Base-by-base conservation (phyloP, 768 basidiomycete genomes). In the Mycena haematopus region DNA sequence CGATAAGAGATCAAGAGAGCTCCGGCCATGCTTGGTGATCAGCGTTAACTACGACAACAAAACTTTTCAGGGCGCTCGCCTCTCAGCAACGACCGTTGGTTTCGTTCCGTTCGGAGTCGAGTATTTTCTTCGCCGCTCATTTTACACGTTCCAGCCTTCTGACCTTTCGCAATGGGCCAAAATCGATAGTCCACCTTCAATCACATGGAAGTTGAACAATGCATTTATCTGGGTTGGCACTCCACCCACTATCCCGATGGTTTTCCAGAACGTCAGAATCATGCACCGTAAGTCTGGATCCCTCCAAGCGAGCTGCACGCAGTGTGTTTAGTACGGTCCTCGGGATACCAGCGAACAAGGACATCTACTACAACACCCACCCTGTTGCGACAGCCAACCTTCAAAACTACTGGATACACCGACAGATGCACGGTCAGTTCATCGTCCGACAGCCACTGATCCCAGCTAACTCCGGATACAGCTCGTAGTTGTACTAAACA, bases 181-280 rank as follows among this genome's bases (percentile, higher is more conserved):
- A 35, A 54, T 67, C 36, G 62, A 63, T 40, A 60, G 53, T 21
- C 47, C 58, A 17, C 65, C 65, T 22, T 25, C 58, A 0, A 59
- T 67, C 21, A 67, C 57, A 3, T 60, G 59, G 65, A 59, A 63
- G 6, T 29, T 63, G 24, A 56, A 52, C 50, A 57, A 60, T n/a
- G 65, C 56, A 10, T 66, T 58, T 58, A 63, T 66, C n/a, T 66
- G 61, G 61, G 58, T 66, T 19, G 61, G 46, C 22, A 47, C 38
- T 1, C 65, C 61, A 1, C 52, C 61, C 11, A 56, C 50, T 13
- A 31, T 62, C 11, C 21, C 61, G 22, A 66, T 66, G 61, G 31
- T 60, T 0, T 58, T 66, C 51, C 11, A 60, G 27, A 56, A 63
- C 49, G 17, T 52, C 6, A 49, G 51, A 35, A 8, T 63, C 17